Conservation (phyloP, 208 protist genomes). For the Trypanosomatidae sp. region DNA sequence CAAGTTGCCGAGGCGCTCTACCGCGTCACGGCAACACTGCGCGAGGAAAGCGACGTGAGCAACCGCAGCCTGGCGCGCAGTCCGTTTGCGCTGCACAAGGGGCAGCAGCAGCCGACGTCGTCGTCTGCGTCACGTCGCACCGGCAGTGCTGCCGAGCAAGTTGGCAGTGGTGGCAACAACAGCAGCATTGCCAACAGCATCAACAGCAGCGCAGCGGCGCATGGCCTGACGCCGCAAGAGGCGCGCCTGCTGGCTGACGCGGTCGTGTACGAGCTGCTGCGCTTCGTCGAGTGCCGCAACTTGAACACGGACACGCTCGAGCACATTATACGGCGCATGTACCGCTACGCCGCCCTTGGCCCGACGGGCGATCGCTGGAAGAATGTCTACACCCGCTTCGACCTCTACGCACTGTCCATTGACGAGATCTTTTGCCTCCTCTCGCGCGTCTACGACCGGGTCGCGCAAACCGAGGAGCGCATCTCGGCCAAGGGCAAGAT, state of each 20-base stretch:
- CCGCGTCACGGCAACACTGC: constrained; percentile 30
- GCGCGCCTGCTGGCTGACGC: constrained; percentile 54
- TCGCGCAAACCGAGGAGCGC: constrained; percentile 48
- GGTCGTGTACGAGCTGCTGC: constrained; percentile 64
- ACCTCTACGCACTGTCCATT: constrained; percentile 42
- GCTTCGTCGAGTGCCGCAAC: constrained; percentile 76
- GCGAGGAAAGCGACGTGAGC: constrained; percentile 24
- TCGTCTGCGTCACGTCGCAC: background rate
- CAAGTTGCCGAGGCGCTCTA: constrained; percentile 44
- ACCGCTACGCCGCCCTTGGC: constrained; percentile 73
- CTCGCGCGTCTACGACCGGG: constrained; percentile 63
- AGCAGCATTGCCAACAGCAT: background rate
- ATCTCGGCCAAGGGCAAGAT: constrained; percentile 38
- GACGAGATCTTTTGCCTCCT: constrained; percentile 64
- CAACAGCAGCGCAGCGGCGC: background rate
- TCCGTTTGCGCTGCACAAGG: constrained; percentile 5
- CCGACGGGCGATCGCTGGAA: constrained; percentile 73
- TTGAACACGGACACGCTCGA: constrained; percentile 79
- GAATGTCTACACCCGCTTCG: constrained; percentile 39
- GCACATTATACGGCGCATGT: constrained; percentile 78
- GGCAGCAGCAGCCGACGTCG: background rate
- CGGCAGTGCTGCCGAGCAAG: background rate
- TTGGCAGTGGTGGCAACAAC: background rate
- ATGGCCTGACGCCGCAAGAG: constrained; percentile 21
- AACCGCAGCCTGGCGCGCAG: constrained; percentile 27